Evolutionary conservation across 768 basidiomycete species (phyloP), one percentile per base, ranked within the genome.

Genomic region (Kwoniella heveanensis): DNA sequence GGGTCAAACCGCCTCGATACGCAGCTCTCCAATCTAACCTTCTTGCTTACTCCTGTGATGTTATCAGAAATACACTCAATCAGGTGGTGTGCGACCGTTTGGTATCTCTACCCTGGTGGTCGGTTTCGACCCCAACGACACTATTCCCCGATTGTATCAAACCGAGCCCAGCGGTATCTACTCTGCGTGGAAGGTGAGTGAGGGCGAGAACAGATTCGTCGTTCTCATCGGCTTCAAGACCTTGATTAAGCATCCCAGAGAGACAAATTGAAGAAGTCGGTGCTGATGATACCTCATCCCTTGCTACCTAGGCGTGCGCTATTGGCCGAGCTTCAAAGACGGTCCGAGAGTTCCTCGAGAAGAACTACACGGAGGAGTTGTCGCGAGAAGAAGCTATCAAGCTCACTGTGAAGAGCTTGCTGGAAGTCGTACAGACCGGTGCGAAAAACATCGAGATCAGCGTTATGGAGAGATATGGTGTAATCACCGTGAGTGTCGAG

Each of bases 371-470:
- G 72, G 92, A 96, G 66, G 91, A 90, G 68, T 83, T 96, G 83
- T 83, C 86, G 7, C 84, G 91, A 64, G 92, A 92, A 54, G 92
- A 96, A 64, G 88, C 89, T 55, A 90, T 99, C 80, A 96, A 96
- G 80, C 82, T 99, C 52, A 92, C 96, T 0, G 86, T 99, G 66
- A 98, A 97, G 83, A 90, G 89, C 77, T 83, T 99, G 72, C 83
- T 99, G 24, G 96, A 99, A 80, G 94, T 99, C 37, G 96, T 99
- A 8, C 96, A 98, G 82, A 97, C 96, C 1, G 96, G 96, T n/a
- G 96, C 96, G 4, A 98, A 98, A 84, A 99, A 99, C 81, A 98
- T 99, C 67, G 96, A 99, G 80, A 92, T 99, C 72, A 93, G 90
- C 66, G 91, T 97, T 49, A 94, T 98, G 91, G 93, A 96, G 77